phyloP scores from a whole-genome alignment of 345 rosid species.

The Erodium maritimum region DNA sequence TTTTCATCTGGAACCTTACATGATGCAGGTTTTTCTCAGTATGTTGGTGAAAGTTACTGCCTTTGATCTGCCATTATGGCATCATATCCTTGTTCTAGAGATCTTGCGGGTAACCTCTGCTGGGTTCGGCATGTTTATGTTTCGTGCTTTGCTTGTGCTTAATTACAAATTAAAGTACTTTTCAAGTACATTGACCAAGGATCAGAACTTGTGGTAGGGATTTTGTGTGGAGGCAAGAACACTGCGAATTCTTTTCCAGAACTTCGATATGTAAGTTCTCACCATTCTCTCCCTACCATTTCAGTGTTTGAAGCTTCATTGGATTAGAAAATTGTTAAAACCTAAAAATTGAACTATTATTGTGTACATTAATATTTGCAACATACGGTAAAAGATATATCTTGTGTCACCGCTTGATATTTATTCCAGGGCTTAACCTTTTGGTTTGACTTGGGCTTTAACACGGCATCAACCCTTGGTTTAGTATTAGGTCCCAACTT shows the following conservation, averaged over 20 bases:
- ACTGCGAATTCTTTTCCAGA: conserved; percentile 68
- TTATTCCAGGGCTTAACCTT: too few relatives aligned
- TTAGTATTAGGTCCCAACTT: too few relatives aligned
- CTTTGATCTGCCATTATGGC: conserved; percentile 95
- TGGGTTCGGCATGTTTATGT: background rate
- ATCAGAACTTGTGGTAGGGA: conserved; percentile 38
- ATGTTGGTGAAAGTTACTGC: conserved; percentile 86
- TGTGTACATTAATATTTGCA: too few relatives aligned
- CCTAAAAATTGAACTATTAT: too few relatives aligned
- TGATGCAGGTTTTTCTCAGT: conserved; percentile 83
- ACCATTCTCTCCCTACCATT: background rate
- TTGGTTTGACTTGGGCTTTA: too few relatives aligned
- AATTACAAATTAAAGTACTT: background rate
- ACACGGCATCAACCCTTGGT: too few relatives aligned
- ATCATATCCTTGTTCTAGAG: conserved; percentile 99
- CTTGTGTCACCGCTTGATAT: too few relatives aligned
- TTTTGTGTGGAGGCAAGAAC: conserved; percentile 96
- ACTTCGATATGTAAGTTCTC: conserved; percentile 81
- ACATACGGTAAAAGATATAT: too few relatives aligned
- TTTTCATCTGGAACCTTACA: background rate
- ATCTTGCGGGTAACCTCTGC: conserved; percentile 65
- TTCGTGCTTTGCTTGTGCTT: background rate
- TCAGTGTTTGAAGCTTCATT: background rate
- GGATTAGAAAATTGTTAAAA: too few relatives aligned
- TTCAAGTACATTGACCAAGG: background rate